Base-by-base conservation (phyloP, 2,329 filamentous ascomycete species). In the Colletotrichum lentis region DNA sequence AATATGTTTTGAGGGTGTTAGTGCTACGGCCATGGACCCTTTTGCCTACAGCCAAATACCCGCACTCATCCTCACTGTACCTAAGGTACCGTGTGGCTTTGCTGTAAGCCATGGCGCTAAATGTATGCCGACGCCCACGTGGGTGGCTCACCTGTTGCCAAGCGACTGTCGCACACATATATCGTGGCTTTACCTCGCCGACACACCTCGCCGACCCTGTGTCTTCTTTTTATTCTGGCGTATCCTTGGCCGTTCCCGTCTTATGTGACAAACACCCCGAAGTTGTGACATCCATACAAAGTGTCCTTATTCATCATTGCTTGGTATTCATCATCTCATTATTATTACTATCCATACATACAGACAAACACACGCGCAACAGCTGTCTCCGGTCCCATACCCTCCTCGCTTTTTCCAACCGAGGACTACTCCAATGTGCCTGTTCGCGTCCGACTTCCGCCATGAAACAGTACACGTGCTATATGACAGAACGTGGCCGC, bases 341-440 rank as follows among this genome's bases (percentile, higher is more conserved):
- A 69, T 24, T 67, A 69, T 69, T 69, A 69, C 57, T 67, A 69
- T 66, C 66, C 62, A 69, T 69, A 69, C 61, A 69, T 27, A 53
- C 64, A 54, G 41, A 47, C 58, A 64, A 63, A 54, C 67, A 58
- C 22, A 22, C 56, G 18, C 50, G 58, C 39, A 39, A 52, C 44
- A 27, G 44, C 44, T 59, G 27, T 44, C 49, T 61, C 37, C 22
- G 27, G 58, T 56, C 37, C 56, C 43, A n/a, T 24, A n/a, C 20
- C 62, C 55, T 61, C 62, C 55, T 61, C 50, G 43, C 35, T 20
- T 39, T 61, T 59, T 66, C 66, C 62, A 69, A 65, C 37, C 35
- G 44, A 60, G 55, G 49, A 56, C 62, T 66, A 41, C 39, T 61
- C 55, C 62, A 65, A 60, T 22, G 20, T 39, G 44, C 37, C 55